A percentile compares a stretch with the other conserved stretches of the same genome.
phyloP scores from a whole-genome alignment of 2,329 filamentous ascomycete genomes.

The Colletotrichum liaoningense region DNA sequence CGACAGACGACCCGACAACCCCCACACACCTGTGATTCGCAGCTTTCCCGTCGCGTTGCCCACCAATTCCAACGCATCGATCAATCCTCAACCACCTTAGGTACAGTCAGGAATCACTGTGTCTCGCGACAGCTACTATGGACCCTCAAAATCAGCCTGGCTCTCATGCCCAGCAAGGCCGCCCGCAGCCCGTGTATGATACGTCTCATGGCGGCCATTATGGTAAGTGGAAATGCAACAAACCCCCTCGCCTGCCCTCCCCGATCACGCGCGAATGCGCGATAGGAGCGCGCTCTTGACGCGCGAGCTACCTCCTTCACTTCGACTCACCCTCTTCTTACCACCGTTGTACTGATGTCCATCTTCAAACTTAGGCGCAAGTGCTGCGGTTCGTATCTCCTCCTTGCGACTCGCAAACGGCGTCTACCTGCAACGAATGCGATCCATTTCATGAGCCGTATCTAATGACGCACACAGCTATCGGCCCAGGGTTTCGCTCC shows the following conservation, averaged over 20 bases:
- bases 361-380: constrained; percentile 65
- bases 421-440: not conserved
- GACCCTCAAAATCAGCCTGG: constrained; percentile 48
- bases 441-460: not conserved
- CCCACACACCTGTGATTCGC: not conserved
- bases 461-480: constrained; percentile 64
- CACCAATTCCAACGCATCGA: not conserved
- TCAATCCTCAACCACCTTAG: not conserved
- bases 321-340: constrained; percentile 29
- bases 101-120: not conserved
- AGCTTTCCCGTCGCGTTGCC: not conserved
- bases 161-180: constrained; percentile 59
- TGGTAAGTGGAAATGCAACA: constrained; percentile 61
- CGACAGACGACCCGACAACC: not conserved
- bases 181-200: constrained; percentile 77
- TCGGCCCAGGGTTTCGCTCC: constrained; percentile 89
- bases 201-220: constrained; percentile 81
- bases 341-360: constrained; percentile 10
- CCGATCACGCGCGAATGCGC: not conserved
- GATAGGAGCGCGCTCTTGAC: not conserved
- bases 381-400: constrained; percentile 69
- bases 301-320: constrained; percentile 24
- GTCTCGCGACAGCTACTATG: constrained; percentile 41
- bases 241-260: constrained; percentile 30
- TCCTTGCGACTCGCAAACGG: not conserved